Evolutionary conservation across 371 early-diverging fungal species (phyloP).

Genomic region (Mortierella sp.): DNA sequence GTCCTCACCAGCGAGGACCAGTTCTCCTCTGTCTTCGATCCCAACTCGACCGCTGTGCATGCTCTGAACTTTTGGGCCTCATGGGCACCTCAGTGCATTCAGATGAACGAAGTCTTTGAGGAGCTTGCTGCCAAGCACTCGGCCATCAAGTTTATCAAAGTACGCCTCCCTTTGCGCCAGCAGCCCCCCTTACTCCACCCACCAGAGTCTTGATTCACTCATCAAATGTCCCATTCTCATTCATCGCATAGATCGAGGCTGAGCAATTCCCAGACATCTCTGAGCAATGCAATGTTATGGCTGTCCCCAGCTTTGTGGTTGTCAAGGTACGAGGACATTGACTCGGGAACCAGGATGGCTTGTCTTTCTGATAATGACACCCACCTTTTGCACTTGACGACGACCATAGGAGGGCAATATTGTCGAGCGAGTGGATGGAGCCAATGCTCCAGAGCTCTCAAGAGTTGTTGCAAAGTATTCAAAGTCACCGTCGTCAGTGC

Average conservation of each 20-base stretch:
- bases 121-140: constrained; percentile 85
- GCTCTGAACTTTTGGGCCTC: constrained; percentile 90
- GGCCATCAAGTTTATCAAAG: constrained; percentile 80
- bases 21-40: constrained; percentile 48
- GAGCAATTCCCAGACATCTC: constrained; percentile 91
- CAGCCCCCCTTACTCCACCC: too few species aligned
- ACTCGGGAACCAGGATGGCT: not conserved
- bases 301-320: constrained; percentile 92
- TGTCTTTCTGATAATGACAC: not conserved
- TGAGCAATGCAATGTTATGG: constrained; percentile 86
- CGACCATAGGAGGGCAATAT: constrained; percentile 67
- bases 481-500: constrained; percentile 53
- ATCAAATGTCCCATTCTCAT: too few species aligned
- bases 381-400: not conserved
- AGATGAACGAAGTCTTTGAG: constrained; percentile 91
- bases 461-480: constrained; percentile 77
- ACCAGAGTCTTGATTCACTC: too few species aligned
- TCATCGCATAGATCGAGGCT: constrained; percentile 81
- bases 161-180: constrained; percentile 41
- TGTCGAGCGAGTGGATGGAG: constrained; percentile 87
- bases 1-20: constrained; percentile 55
- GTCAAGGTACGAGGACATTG: constrained; percentile 66
- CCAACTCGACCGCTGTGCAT: constrained; percentile 46
- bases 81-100: constrained; percentile 91
- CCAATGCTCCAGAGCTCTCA: constrained; percentile 85